Evolutionary conservation across 2,329 filamentous ascomycete genomes (phyloP).

Genomic region (Lasiodiplodia hormozganensis): DNA sequence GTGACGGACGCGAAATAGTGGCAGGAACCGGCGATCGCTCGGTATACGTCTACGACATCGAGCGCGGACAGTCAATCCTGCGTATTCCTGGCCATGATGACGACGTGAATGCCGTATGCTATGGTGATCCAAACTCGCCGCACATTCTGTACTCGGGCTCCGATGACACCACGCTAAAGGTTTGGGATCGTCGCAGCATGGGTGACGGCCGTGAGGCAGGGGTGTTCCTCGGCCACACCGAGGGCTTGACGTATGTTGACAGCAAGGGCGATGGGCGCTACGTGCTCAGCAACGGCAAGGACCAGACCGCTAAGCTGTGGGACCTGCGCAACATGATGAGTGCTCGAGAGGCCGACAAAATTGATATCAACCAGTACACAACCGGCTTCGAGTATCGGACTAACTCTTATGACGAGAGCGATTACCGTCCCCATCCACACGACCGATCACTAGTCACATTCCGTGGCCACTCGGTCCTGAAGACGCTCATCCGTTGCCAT

Average conservation of each 20-base stretch:
- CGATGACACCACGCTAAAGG: slow-evolving; percentile 91
- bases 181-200: slow-evolving; percentile 87
- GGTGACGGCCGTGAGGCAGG: slow-evolving; percentile 67
- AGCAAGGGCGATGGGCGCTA: slow-evolving; percentile 90
- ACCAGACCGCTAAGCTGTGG: slow-evolving; percentile 98
- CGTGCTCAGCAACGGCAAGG: slow-evolving; percentile 91
- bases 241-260: slow-evolving; percentile 71
- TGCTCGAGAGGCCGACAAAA: slow-evolving; percentile 65
- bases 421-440: slow-evolving; percentile 76
- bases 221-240: slow-evolving; percentile 70
- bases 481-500: slow-evolving; percentile 92
- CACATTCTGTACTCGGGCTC: slow-evolving; percentile 96
- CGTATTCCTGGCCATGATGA: slow-evolving; percentile 79
- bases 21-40: slow-evolving; percentile 82
- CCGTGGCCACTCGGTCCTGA: slow-evolving; percentile 85
- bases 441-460: slow-evolving; percentile 96
- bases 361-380: slow-evolving; percentile 64
- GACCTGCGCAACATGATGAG: slow-evolving; percentile 89
- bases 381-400: slow-evolving; percentile 78
- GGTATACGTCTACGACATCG: slow-evolving; percentile 92
- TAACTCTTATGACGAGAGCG: slow-evolving; percentile 67
- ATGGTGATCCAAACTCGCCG: slow-evolving; percentile 84
- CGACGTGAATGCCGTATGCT: slow-evolving; percentile 97
- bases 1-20: slow-evolving; percentile 88
- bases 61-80: slow-evolving; percentile 76